Base-by-base conservation (phyloP, 441 rosid species). In the Omphalea diandra region DNA sequence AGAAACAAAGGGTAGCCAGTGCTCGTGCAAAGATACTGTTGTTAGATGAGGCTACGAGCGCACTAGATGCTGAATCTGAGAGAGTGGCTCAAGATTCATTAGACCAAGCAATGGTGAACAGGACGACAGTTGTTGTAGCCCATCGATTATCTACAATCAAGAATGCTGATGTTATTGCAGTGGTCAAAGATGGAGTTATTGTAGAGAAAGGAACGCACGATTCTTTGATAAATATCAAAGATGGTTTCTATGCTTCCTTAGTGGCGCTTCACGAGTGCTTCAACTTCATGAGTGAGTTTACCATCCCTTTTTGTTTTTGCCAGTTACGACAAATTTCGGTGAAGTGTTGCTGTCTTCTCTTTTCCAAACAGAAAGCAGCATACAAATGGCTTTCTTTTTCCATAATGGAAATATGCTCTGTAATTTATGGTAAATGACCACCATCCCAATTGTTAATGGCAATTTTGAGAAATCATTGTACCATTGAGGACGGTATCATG, bases 191-290 rank as follows among this genome's bases (percentile, higher is more conserved):
- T 70, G 90, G 90, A 32, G 81, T 79, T 5, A 83, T 87, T 8
- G 90, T 77, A 22, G 90, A 93, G 79, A 82, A 88, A 71, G 93
- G 94, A 53, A 86, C 76, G 47, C 94, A 84, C 52, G 92, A 88
- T 29, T 59, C 61, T 31, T 60, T 83, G 76, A 81, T 87, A 10
- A 79, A 69, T 11, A 83, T 81, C 44, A 77, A 71, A 57, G 84
- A 78, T 46, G 92, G 95, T 18, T 62, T 80, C 50, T 89, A 84
- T 73, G 87, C 97, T 29, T 85, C 95, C 63, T 79, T 84, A 57
- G 82, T 84, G 55, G 85, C 84, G 31, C 86, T 85, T 72, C 87
- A 80, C 52, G 2, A 81, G 55, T 70, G 79, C 87, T 73, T 76
- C 83, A 18, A 56, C 77, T 52, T 7, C 72, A 3, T 63, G 26